Percentiles rank a stretch among this genome's conserved stretches.
Evolutionary conservation across 2,329 filamentous ascomycete genomes (phyloP).

Genomic region (Domatiomyces catenatus): DNA sequence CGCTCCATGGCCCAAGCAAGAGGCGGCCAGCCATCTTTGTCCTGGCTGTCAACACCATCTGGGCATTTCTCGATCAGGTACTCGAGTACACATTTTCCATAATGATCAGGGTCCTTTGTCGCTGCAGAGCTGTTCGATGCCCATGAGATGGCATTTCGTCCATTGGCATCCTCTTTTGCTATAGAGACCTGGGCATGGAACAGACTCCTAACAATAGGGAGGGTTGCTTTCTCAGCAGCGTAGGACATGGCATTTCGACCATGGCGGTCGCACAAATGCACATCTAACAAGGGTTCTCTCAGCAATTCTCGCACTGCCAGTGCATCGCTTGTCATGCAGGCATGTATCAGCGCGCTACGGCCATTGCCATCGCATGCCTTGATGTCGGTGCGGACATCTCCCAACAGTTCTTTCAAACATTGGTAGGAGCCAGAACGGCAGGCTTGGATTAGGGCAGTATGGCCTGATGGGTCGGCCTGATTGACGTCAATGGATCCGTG

Average conservation of each 20-base stretch:
- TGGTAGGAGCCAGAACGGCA: constrained; percentile 3
- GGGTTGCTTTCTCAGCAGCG: constrained; percentile 2
- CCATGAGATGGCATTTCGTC: constrained; percentile 8
- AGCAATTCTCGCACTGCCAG: constrained; percentile 1
- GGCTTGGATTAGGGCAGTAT: constrained; percentile 3
- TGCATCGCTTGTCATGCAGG: constrained; percentile 3
- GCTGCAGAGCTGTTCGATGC: constrained; percentile 3
- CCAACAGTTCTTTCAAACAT: constrained; percentile 3
- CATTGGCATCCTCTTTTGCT: constrained; percentile 2
- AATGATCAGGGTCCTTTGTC: constrained; percentile 1
- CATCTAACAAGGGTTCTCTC: background rate
- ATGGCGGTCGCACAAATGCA: constrained; percentile 3
- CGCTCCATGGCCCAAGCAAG: constrained; percentile 7
- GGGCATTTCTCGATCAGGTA: constrained; percentile 4
- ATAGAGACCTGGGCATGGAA: constrained; percentile 1
- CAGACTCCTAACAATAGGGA: constrained; percentile 1
- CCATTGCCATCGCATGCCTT: constrained; percentile 5
- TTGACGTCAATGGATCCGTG: constrained; percentile 3
- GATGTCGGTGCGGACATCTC: constrained; percentile 5
- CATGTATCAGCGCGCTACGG: constrained; percentile 6
- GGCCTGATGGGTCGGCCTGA: constrained; percentile 1
- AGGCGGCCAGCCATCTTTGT: constrained; percentile 7
- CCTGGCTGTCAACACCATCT: constrained; percentile 1
- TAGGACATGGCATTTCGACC: constrained; percentile 6
- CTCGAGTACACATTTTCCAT: constrained; percentile 3